phyloP scores from a whole-genome alignment of 2,329 filamentous ascomycete species.

The Trichoderma koningiopsis region DNA sequence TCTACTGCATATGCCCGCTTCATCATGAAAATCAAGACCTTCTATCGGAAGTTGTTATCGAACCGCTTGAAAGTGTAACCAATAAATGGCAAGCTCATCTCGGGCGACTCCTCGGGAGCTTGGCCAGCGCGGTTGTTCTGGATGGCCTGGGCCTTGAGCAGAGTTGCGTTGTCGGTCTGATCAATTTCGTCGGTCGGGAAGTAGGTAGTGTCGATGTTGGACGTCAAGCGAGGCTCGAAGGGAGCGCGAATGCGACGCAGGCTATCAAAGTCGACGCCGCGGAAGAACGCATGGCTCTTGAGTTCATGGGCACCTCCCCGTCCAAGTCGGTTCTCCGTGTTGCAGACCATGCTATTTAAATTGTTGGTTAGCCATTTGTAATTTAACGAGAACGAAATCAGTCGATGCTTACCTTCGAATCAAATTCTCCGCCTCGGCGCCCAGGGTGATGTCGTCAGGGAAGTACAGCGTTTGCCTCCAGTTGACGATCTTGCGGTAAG shows the following conservation, averaged over 20 bases:
- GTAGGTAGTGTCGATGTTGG: slow-evolving; percentile 94
- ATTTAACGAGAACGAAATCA: neutral
- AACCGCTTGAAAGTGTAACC: slow-evolving; percentile 87
- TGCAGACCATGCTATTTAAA: slow-evolving; percentile 77
- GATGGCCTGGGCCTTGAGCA: slow-evolving; percentile 80
- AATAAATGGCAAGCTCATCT: slow-evolving; percentile 85
- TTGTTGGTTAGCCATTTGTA: neutral
- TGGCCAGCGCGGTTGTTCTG: slow-evolving; percentile 58
- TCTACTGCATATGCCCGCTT: slow-evolving; percentile 23
- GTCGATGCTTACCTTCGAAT: slow-evolving; percentile 73
- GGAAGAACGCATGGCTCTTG: slow-evolving; percentile 94
- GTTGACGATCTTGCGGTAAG: slow-evolving; percentile 98
- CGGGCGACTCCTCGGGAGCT: slow-evolving; percentile 73
- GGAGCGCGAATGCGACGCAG: slow-evolving; percentile 91
- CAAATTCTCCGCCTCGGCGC: slow-evolving; percentile 85
- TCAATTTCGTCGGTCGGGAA: slow-evolving; percentile 99
- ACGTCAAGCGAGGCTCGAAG: slow-evolving; percentile 91
- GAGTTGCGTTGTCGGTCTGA: slow-evolving; percentile 88
- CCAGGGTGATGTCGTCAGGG: slow-evolving; percentile 89
- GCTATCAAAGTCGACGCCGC: slow-evolving; percentile 91
- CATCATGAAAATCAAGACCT: neutral
- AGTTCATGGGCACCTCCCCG: slow-evolving; percentile 86
- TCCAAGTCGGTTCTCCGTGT: slow-evolving; percentile 88
- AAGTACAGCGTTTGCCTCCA: slow-evolving; percentile 96
- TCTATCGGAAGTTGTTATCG: slow-evolving; percentile 66